Percentiles rank a stretch among this genome's conserved stretches.
phyloP scores from a whole-genome alignment of 768 basidiomycete genomes.

The Harrya chromipes region DNA sequence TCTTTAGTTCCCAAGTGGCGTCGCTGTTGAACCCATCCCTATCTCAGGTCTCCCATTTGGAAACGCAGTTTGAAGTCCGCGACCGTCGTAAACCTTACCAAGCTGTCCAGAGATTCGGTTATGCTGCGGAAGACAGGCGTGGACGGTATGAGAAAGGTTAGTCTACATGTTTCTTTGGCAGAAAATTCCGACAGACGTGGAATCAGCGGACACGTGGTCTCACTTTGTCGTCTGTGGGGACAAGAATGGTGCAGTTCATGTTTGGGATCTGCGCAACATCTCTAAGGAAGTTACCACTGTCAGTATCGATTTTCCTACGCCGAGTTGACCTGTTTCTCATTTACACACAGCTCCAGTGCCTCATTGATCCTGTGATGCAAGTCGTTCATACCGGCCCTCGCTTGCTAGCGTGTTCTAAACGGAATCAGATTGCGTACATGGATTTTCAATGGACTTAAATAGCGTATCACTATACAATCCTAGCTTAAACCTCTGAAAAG shows the following conservation, averaged over 20 bases:
- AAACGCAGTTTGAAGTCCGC: constrained; percentile 51
- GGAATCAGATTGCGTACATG: constrained; percentile 34
- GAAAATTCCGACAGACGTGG: constrained; percentile 12
- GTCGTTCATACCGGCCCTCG: constrained; percentile 33
- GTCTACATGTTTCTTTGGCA: constrained; percentile 6
- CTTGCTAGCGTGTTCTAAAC: constrained; percentile 39
- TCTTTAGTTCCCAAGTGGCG: background rate
- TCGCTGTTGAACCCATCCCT: background rate
- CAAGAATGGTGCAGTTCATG: constrained; percentile 37
- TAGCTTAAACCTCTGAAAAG: too few species aligned
- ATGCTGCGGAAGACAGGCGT: constrained; percentile 32
- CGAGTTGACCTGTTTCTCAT: background rate
- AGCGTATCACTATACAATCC: too few species aligned
- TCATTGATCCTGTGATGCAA: constrained; percentile 38
- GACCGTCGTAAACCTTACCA: constrained; percentile 39
- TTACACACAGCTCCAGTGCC: constrained; percentile 31
- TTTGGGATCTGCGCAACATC: constrained; percentile 49
- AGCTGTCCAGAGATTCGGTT: constrained; percentile 46
- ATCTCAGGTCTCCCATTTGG: constrained; percentile 45
- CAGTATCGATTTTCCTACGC: constrained; percentile 1
- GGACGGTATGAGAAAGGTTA: constrained; percentile 47
- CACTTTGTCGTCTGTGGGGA: constrained; percentile 44
- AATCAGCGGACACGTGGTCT: constrained; percentile 28
- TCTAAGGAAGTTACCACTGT: constrained; percentile 25
- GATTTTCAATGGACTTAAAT: background rate